Evolutionary conservation across 345 rosid species (phyloP), one percentile per base, ranked within the genome.

Genomic region (Brassica rapa): DNA sequence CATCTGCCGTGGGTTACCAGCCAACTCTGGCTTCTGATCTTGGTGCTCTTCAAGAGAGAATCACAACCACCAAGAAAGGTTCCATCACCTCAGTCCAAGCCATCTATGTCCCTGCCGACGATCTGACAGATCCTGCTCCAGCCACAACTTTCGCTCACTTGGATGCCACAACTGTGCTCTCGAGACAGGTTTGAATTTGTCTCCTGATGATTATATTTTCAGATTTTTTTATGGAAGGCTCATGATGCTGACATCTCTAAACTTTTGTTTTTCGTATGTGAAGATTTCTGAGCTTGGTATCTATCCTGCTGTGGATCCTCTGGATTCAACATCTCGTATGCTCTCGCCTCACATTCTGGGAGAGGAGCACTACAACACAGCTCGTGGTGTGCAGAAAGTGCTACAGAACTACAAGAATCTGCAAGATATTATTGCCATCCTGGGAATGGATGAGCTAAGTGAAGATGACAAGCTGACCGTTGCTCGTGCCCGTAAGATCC

Each of bases 361-460:
- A 0, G 94, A 95, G 84, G 90, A 86, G 1, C 99, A 95, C 86
- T 95, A 95, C 82, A 86, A 90, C 80, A 95, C 98, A 2, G 98
- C 99, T 80, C 98, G 98, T 85, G 96, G 93, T 46, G 99, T 95
- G 66, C 98, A 93, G 86, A 90, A 95, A 82, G 97, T 95, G 77
- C 98, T 95, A 65, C 98, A 95, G 79, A 93, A 93, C 88, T 95
- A 95, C 84, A 95, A 95, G 89, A 95, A 95, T 77, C 87, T 95
- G 79, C 99, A 95, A 72, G 99, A 95, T 89, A 95, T 95, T 37
- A 95, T 95, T 75, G 99, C 99, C 74, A 95, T 95, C 85, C 72
- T 95, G 87, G 98, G 99, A 29, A 89, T 95, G 98, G 99, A 95
- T 83, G 99, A 95, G 88, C 99, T 95, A 6, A 95, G 99, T 86